These are phyloP conservation scores for Aureobasidium musti DNA, from an alignment of 2,329 filamentous ascomycete species.

Conservation along the genomic window DNA sequence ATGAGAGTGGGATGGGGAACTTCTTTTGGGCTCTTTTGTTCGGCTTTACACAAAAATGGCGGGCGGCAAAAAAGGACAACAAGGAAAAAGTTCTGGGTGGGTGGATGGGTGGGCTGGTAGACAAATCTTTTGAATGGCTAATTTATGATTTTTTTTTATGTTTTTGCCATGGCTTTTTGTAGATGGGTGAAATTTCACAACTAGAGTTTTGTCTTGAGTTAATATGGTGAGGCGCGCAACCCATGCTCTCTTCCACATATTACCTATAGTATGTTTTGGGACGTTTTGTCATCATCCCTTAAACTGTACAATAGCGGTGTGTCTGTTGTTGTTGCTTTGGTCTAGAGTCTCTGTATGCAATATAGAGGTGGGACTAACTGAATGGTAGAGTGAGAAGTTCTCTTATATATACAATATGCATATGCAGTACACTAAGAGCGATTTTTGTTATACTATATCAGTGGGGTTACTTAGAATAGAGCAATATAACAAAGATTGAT, in stretches of 20 bases:
- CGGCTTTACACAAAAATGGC: background rate
- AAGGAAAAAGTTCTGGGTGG: conserved; percentile 4
- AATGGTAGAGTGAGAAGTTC: too few relatives aligned
- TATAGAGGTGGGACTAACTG: background rate
- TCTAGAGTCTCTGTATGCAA: background rate
- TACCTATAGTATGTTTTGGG: too few relatives aligned
- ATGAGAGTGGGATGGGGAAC: background rate
- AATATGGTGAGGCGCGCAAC: too few relatives aligned
- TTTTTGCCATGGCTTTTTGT: background rate
- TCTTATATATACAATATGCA: background rate
- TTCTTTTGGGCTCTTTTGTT: background rate
- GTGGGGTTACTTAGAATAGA: background rate
- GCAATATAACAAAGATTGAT: background rate
- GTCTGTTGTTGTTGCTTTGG: background rate
- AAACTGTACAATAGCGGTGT: background rate
- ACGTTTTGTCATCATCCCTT: too few relatives aligned
- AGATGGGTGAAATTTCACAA: too few relatives aligned
- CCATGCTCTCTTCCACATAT: too few relatives aligned
- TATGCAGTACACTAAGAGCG: background rate
- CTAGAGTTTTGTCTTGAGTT: too few relatives aligned
- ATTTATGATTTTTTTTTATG: too few relatives aligned
- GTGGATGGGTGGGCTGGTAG: background rate
- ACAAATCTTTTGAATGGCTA: background rate
- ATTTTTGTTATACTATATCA: background rate
- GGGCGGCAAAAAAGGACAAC: background rate